These are phyloP conservation scores for Luzula sylvatica DNA, from an alignment of 176 grass and related monocot genomes.

Conservation along the genomic window DNA sequence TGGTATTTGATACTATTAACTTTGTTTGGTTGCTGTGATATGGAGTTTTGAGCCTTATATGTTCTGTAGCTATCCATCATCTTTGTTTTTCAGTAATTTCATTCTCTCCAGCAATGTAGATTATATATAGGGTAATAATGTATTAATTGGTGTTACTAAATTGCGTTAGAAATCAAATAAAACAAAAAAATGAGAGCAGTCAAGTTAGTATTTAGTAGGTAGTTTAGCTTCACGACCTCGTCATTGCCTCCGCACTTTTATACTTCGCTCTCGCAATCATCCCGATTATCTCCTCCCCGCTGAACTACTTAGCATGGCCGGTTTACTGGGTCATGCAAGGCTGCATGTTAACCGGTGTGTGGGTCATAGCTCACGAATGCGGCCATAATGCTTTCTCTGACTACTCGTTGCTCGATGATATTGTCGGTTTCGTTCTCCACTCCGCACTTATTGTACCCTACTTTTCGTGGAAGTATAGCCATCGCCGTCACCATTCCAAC, in stretches of 20 bases:
- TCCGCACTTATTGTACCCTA: constrained; percentile 82
- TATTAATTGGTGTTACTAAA: too few relatives aligned
- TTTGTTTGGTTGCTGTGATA: too few relatives aligned
- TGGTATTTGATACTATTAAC: too few relatives aligned
- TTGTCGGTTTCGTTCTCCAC: constrained; percentile 82
- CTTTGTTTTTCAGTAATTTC: too few relatives aligned
- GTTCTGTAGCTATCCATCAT: too few relatives aligned
- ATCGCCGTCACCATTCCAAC: constrained; percentile 93
- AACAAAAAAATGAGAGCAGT: too few relatives aligned
- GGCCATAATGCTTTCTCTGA: constrained; percentile 92
- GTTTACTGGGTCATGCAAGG: constrained; percentile 72
- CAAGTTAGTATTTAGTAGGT: too few relatives aligned
- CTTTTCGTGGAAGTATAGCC: constrained; percentile 99
- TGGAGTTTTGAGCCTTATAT: too few relatives aligned
- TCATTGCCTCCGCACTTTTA: constrained; percentile 37
- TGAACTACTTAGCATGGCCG: constrained; percentile 40
- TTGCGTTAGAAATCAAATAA: too few relatives aligned
- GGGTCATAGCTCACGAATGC: constrained; percentile 98
- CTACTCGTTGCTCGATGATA: constrained; percentile 62
- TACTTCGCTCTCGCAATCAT: constrained; percentile 52
- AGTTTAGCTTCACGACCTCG: constrained; percentile 58
- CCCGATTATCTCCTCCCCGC: constrained; percentile 28
- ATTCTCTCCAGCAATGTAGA: too few relatives aligned
- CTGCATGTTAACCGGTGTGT: constrained; percentile 73
- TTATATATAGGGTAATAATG: too few relatives aligned